Conservation (phyloP, 2,329 filamentous ascomycete genomes). For the Ilyonectria robusta region DNA sequence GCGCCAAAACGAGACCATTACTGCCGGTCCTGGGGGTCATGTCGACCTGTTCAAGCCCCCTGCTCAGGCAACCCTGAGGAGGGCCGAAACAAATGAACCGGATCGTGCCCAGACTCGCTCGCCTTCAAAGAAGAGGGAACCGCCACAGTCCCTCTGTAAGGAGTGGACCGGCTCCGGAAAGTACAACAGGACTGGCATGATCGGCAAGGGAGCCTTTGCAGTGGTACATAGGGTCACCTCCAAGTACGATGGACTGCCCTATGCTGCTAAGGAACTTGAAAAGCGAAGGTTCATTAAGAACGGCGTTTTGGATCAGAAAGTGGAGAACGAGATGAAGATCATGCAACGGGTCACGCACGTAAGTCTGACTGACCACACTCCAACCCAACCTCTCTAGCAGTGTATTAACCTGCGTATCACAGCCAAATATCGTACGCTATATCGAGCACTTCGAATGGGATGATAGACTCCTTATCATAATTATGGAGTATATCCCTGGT, state of each 20-base stretch:
- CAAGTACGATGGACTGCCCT: constrained; percentile 85
- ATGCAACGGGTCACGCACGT: constrained; percentile 90
- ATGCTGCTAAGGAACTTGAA: constrained; percentile 94
- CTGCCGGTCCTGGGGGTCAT: constrained; percentile 63
- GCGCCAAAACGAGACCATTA: constrained; percentile 60
- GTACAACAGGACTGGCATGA: constrained; percentile 86
- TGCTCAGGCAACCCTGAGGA: constrained; percentile 38
- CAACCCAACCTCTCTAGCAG: neutral
- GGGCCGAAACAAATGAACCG: constrained; percentile 40
- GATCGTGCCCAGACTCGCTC: constrained; percentile 29
- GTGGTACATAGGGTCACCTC: constrained; percentile 92
- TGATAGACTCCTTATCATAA: constrained; percentile 89
- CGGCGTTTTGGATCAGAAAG: constrained; percentile 88
- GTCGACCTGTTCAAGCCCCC: constrained; percentile 53
- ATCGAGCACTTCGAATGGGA: constrained; percentile 89
- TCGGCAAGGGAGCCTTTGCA: constrained; percentile 96
- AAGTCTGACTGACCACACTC: constrained; percentile 54
- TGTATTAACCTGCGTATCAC: constrained; percentile 28
- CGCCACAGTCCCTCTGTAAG: constrained; percentile 52
- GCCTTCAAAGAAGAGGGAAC: constrained; percentile 46
- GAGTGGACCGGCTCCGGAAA: constrained; percentile 87
- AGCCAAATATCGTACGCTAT: constrained; percentile 93
- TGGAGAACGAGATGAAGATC: constrained; percentile 97
- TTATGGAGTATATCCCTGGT: constrained; percentile 91
- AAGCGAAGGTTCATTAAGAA: constrained; percentile 96